phyloP scores from a whole-genome alignment of 176 grass and related monocot genomes.

The Zea mays region DNA sequence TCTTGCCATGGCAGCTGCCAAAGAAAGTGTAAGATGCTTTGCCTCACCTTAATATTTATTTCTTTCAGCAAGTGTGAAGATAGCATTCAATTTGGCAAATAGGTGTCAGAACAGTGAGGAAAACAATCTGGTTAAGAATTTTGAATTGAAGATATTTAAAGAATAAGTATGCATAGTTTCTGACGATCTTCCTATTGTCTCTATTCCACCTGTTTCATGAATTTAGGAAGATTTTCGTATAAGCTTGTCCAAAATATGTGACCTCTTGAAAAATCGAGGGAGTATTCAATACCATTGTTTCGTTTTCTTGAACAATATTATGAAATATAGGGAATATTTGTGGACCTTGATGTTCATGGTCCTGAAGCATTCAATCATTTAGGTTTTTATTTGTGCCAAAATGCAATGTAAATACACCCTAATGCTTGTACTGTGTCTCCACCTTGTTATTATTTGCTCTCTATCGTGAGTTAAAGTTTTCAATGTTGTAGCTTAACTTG shows the following conservation, averaged over 20 bases:
- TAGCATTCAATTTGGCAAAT: slow-evolving; percentile 23
- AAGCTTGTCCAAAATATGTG: no score
- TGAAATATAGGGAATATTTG: not conserved
- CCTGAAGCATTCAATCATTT: slow-evolving; percentile 1
- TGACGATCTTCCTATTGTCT: not conserved
- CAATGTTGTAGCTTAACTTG: slow-evolving; percentile 23
- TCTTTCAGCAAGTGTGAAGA: slow-evolving; percentile 22
- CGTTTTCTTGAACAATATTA: slow-evolving; percentile 3
- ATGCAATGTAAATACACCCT: not conserved
- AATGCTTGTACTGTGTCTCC: slow-evolving; percentile 13
- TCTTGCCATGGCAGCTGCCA: slow-evolving; percentile 96
- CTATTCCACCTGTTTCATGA: not conserved
- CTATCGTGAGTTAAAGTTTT: not conserved
- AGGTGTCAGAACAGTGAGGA: not conserved
- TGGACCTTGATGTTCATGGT: not conserved
- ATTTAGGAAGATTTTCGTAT: not conserved
- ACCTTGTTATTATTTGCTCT: slow-evolving; percentile 18
- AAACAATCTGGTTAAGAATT: not conserved
- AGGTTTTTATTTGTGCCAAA: slow-evolving; percentile 22
- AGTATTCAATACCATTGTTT: not conserved
- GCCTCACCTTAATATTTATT: slow-evolving; percentile 19
- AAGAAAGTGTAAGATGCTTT: slow-evolving; percentile 87
- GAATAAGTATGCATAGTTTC: not conserved
- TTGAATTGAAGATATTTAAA: slow-evolving; percentile 18
- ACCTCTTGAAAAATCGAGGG: no score